Evolutionary conservation across 2,329 filamentous ascomycete genomes (phyloP), one percentile per base, ranked within the genome.

Genomic region (Fusarium tanahbumbuense): DNA sequence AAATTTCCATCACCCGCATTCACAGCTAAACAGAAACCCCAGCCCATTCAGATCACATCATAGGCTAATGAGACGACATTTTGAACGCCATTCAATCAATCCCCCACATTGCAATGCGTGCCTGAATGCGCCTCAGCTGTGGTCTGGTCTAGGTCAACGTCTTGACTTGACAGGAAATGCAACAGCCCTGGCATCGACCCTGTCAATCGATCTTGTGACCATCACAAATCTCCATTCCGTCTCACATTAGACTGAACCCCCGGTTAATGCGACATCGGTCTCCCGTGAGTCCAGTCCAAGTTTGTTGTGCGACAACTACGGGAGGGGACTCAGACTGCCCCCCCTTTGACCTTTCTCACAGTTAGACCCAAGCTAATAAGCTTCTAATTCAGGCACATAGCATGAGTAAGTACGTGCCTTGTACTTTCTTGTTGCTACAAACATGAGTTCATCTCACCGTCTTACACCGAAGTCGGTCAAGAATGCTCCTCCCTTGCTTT

Each of bases 181-280:
- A 59, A 57, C n/a, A 25, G 63, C 46, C 61, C 40, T 50, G 62
- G 37, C 53, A 44, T 54, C 46, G 60, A 58, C 67, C 71, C 68
- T 60, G 58, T 61, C 56, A 73, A 64, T 75, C 54, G 73, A 75
- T 75, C 73, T 75, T 75, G 73, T 75, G 73, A 75, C 73, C 73
- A 66, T 66, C 44, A 64, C 55, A 61, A 69, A 59, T 67, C 72
- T 74, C 62, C 71, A 72, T 75, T 70, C 50, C 58, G 69, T 67
- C 64, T 73, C 69, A 63, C 70, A 48, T 64, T 70, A 59, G 56
- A 68, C 56, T 52, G 65, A 70, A 64, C 46, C 71, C 64, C 64
- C 49, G 58, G 56, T 46, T 59, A 58, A 69, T 74, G 73, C 73
- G 73, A 74, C 73, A 74, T 75, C 69, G 73, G 67, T 48, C 53